These are phyloP conservation scores for Penicillium tannophilum DNA, from an alignment of 495 filamentous ascomycete genomes.

Conservation along the genomic window DNA sequence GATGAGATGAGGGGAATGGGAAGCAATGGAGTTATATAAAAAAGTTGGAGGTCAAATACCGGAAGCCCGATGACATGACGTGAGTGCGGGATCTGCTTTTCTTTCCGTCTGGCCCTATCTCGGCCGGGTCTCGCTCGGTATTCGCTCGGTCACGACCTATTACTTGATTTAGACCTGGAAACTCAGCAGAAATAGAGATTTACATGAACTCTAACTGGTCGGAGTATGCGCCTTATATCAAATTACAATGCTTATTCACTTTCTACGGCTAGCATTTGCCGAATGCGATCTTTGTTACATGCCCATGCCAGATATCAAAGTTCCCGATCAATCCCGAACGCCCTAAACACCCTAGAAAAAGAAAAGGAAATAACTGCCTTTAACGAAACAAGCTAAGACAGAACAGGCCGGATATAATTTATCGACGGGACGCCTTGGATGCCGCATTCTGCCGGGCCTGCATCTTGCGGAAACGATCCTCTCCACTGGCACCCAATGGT, in stretches of 20 bases:
- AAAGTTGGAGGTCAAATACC: constrained; percentile 31
- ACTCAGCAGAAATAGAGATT: neutral
- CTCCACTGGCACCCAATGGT: constrained; percentile 70
- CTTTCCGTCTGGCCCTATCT: constrained; percentile 10
- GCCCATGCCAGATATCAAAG: constrained; percentile 17
- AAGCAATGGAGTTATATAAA: constrained; percentile 13
- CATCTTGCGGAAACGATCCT: constrained; percentile 82
- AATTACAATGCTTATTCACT: constrained; percentile 7
- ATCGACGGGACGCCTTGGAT: constrained; percentile 13
- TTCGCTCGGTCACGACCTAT: neutral
- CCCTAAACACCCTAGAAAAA: constrained; percentile 15
- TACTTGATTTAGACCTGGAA: neutral
- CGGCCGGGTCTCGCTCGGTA: constrained; percentile 1
- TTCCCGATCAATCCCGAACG: constrained; percentile 25
- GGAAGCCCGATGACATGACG: constrained; percentile 29
- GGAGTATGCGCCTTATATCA: neutral
- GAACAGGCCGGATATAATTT: constrained; percentile 7
- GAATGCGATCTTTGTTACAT: constrained; percentile 21
- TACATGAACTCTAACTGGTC: neutral
- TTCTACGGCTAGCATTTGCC: constrained; percentile 6
- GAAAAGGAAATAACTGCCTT: neutral
- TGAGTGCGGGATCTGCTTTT: constrained; percentile 33
- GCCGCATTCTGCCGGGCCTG: constrained; percentile 65
- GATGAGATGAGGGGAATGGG: constrained; percentile 2
- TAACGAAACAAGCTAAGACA: neutral